phyloP scores from a whole-genome alignment of 371 early-diverging fungal genomes.

The Cokeromyces recurvatus region DNA sequence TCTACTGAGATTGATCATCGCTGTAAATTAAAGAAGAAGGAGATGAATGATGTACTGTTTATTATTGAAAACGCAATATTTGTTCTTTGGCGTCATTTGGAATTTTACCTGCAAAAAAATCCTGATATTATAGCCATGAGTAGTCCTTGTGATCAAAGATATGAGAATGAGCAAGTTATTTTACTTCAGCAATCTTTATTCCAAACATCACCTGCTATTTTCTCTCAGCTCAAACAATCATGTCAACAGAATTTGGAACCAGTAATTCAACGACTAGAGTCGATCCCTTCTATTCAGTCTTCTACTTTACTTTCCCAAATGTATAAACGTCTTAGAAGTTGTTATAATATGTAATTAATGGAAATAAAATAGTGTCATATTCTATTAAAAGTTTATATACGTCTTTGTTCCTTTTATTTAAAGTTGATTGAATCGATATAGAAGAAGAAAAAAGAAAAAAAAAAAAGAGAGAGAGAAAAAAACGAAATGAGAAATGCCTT shows the following conservation, averaged over 20 bases:
- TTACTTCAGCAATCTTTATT: conserved; percentile 22
- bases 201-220: conserved; percentile 22
- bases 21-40: conserved; percentile 12
- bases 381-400: no score
- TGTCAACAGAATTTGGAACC: conserved; percentile 16
- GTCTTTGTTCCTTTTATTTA: no score
- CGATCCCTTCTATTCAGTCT: neutral
- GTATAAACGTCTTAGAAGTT: no score
- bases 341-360: no score
- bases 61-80: conserved; percentile 22
- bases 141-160: conserved; percentile 20
- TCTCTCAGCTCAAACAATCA: conserved; percentile 8
- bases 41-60: conserved; percentile 20
- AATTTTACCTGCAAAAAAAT: conserved; percentile 20
- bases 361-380: no score
- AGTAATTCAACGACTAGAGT: conserved; percentile 17
- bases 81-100: conserved; percentile 35
- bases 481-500: no score
- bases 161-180: conserved; percentile 12
- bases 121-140: conserved; percentile 1
- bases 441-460: no score
- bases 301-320: no score
- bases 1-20: conserved; percentile 19
- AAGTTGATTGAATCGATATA: no score
- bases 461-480: no score